These are phyloP conservation scores for Picea sitchensis DNA, from an alignment of 75 land plant genomes.

Conservation along the genomic window DNA sequence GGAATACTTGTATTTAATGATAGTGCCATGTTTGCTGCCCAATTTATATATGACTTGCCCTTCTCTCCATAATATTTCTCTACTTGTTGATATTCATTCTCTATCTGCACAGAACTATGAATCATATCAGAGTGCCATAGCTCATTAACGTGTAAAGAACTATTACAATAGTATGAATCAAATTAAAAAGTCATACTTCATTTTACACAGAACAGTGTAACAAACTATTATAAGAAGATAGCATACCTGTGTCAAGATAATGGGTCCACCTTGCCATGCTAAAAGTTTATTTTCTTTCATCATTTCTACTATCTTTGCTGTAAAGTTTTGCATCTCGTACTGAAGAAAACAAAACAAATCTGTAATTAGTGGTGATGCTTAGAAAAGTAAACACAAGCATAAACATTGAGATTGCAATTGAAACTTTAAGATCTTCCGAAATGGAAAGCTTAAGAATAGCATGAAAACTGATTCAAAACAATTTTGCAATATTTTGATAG, in stretches of 20 bases:
- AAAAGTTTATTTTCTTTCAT: constrained; percentile 68
- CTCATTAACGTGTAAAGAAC: not conserved
- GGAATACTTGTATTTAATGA: constrained; percentile 33
- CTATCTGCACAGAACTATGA: constrained; percentile 36
- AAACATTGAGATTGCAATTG: too few relatives aligned
- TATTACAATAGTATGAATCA: not conserved
- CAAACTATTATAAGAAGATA: not conserved
- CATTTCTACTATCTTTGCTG: constrained; percentile 63
- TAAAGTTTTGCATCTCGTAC: constrained; percentile 68
- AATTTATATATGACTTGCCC: constrained; percentile 49
- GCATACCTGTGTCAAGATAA: constrained; percentile 78
- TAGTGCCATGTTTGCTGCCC: constrained; percentile 62
- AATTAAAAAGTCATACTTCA: not conserved
- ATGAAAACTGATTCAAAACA: too few relatives aligned
- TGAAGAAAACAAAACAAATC: constrained; percentile 15
- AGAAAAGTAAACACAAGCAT: too few relatives aligned
- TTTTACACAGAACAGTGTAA: not conserved
- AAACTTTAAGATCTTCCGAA: too few relatives aligned
- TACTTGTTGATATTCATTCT: constrained; percentile 70
- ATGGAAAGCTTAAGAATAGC: too few relatives aligned
- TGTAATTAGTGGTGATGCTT: not conserved
- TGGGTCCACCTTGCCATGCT: constrained; percentile 90
- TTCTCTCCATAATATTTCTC: constrained; percentile 30
- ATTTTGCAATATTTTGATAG: too few relatives aligned
- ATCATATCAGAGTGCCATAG: not conserved